phyloP scores from a whole-genome alignment of 73 alveolate species.

The Paramecium sonneborni region DNA sequence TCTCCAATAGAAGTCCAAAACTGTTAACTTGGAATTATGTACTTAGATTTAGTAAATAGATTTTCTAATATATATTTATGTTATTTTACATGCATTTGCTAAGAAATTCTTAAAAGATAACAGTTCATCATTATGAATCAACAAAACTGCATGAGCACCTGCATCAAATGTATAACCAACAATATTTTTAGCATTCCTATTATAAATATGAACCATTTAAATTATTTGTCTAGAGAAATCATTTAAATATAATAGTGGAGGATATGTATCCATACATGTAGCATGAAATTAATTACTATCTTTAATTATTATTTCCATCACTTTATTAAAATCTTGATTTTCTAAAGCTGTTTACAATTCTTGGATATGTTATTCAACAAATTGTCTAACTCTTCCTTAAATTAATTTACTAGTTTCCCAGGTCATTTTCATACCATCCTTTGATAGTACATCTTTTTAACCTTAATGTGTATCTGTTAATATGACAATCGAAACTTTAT shows the following conservation, averaged over 20 bases:
- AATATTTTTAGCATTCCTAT: neutral
- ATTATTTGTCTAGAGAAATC: constrained; percentile 71
- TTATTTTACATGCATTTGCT: neutral
- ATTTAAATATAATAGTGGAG: constrained; percentile 79
- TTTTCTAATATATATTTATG: neutral
- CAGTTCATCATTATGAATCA: constrained; percentile 6
- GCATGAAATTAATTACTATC: constrained; percentile 86
- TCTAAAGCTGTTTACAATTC: constrained; percentile 75
- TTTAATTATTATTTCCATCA: constrained; percentile 80
- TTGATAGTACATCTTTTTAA: constrained; percentile 65
- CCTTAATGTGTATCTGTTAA: neutral
- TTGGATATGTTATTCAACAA: constrained; percentile 75
- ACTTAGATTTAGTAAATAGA: no score
- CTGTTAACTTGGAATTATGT: neutral
- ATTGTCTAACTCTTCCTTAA: constrained; percentile 43
- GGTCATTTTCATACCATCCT: constrained; percentile 89
- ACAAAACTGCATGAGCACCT: constrained; percentile 62
- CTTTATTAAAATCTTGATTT: constrained; percentile 72
- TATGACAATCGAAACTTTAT: constrained; percentile 65
- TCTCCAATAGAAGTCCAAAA: neutral
- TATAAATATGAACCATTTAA: constrained; percentile 5
- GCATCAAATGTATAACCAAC: constrained; percentile 65
- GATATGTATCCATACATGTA: constrained; percentile 75
- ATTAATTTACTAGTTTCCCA: constrained; percentile 83
- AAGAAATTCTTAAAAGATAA: neutral